Evolutionary conservation across 805 yeast species (phyloP), one percentile per base, ranked within the genome.

Genomic region (Metschnikowia koreensis): DNA sequence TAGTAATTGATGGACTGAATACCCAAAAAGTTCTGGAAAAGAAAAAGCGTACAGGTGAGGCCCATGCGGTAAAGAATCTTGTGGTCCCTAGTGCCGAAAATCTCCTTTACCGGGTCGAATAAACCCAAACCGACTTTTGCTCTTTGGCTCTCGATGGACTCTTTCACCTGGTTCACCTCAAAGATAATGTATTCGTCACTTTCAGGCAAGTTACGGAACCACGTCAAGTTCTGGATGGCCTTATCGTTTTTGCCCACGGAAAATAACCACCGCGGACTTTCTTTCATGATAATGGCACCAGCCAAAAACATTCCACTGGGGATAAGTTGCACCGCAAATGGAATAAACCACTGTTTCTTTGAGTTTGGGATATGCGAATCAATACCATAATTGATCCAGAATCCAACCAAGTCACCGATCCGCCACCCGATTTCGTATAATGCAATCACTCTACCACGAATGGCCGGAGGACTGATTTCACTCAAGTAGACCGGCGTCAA

Each of bases 1-100:
- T 71, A 71, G 56, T 70, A 70, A 58, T 71, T 71, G 56, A 71
- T 70, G 8, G 71, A 64, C 59, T 71, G 74, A 56, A 71, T 69
- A 12, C 76, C 76, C 60, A 70, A 62, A 54, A 72, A 70, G 60
- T 70, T 71, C 53, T 69, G 74, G 60, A 69, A 69, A 29, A 71
- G 60, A 52, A 70, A 69, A 42, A 71, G 61, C 7, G 64, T 44
- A 49, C 70, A 65, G 6, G 75, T 68, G 47, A 71, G 60, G n/a
- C 61, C 40, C 53, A 71, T 56, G n/a, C 75, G 54, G 49, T 56
- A 54, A 33, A 69, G 57, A 6, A 69, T 57, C 50, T 59, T 62
- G 41, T 51, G 53, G 60, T 67, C 65, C 41, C 65, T 49, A 33
- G 47, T 40, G 39, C 65, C 52, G 44, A 70, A 66, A 6, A 71